These are phyloP conservation scores for Claviceps sp. DNA, from an alignment of 2,329 filamentous ascomycete genomes.

Conservation along the genomic window DNA sequence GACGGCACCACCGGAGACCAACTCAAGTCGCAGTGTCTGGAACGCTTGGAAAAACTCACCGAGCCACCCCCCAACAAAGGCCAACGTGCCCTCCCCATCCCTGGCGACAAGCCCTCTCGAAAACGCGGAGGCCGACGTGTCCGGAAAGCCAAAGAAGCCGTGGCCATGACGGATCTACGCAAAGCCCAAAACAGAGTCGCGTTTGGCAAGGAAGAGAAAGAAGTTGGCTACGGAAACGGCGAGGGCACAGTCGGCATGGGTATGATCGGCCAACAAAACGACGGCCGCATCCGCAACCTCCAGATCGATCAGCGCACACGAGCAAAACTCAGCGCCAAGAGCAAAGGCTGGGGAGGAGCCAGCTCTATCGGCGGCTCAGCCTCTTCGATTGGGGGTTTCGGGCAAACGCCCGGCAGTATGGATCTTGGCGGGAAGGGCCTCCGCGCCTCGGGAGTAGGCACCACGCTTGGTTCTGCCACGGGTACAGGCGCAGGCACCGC, in stretches of 20 bases:
- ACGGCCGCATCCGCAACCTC: constrained; percentile 74
- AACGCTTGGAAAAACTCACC: constrained; percentile 82
- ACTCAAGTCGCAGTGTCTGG: constrained; percentile 68
- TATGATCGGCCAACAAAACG: constrained; percentile 84
- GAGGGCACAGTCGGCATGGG: constrained; percentile 79
- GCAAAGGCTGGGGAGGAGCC: constrained; percentile 81
- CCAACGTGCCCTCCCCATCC: constrained; percentile 71
- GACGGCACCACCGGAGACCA: constrained; percentile 76
- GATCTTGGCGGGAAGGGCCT: constrained; percentile 68
- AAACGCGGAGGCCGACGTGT: constrained; percentile 87
- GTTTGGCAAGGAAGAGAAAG: constrained; percentile 89
- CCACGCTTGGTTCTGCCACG: constrained; percentile 41
- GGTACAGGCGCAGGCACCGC: constrained; percentile 74
- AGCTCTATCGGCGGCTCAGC: constrained; percentile 53
- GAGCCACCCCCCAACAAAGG: constrained; percentile 86
- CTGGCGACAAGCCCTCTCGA: constrained; percentile 85
- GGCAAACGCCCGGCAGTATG: constrained; percentile 45
- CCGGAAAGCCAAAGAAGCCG: constrained; percentile 89
- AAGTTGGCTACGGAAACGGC: constrained; percentile 79
- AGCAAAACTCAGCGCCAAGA: constrained; percentile 87
- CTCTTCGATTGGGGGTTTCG: constrained; percentile 73
- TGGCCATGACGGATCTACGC: constrained; percentile 89
- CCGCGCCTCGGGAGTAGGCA: constrained; percentile 69
- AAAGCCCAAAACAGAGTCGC: constrained; percentile 95
- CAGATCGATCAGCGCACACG: constrained; percentile 90